Evolutionary conservation across 768 basidiomycete species (phyloP).

Genomic region (Mycena vulgaris): DNA sequence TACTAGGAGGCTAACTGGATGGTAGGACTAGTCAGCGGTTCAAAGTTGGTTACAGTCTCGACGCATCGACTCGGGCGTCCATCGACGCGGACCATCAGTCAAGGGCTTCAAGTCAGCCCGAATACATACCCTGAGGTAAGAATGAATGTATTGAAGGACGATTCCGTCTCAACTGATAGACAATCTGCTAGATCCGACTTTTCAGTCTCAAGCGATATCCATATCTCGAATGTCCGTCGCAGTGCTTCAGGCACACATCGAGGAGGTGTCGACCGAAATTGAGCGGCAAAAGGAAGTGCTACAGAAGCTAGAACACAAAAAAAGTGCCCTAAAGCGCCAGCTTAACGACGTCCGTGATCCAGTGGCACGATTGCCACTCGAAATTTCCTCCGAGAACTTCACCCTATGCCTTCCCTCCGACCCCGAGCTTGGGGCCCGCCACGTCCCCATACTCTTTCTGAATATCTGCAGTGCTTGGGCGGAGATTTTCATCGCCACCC

Average conservation of each 20-base stretch:
- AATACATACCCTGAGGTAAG: too few species aligned
- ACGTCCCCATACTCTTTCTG: not conserved
- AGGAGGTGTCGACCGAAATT: not conserved
- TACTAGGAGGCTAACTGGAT: too few species aligned
- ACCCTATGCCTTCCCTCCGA: not conserved
- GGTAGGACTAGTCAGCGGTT: too few species aligned
- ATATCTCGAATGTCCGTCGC: not conserved
- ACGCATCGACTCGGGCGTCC: too few species aligned
- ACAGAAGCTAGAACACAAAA: not conserved
- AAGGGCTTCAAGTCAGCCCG: too few species aligned
- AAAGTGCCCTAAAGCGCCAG: not conserved
- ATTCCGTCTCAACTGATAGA: too few species aligned
- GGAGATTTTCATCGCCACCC: not conserved
- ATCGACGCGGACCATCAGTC: too few species aligned
- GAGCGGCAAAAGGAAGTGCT: not conserved
- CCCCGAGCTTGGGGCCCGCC: not conserved
- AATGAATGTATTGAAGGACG: too few species aligned
- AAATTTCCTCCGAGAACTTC: constrained; percentile 11
- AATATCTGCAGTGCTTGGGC: constrained; percentile 2
- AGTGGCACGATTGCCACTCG: too few species aligned
- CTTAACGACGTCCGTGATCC: not conserved
- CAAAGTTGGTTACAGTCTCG: too few species aligned
- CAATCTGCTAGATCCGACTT: too few species aligned
- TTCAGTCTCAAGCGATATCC: too few species aligned
- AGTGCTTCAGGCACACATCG: not conserved